These are phyloP conservation scores for Leptoxyphium fumago DNA, from an alignment of 2,329 filamentous ascomycete genomes.

Conservation along the genomic window DNA sequence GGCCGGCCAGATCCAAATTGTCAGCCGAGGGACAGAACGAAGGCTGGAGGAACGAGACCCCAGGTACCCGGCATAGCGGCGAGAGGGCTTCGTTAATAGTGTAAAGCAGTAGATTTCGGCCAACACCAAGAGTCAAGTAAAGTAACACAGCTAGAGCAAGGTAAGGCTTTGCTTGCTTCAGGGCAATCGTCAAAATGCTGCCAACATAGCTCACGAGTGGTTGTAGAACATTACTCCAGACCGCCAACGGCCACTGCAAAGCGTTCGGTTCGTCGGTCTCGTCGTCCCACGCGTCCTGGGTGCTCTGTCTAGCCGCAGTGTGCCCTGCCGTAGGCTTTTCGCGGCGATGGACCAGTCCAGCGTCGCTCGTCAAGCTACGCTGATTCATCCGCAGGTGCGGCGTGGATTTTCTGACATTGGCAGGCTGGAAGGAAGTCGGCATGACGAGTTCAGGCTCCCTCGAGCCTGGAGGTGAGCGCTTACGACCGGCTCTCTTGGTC, in stretches of 20 bases:
- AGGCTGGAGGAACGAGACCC: conserved; percentile 44
- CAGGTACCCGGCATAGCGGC: conserved; percentile 56
- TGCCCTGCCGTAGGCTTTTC: conserved; percentile 7
- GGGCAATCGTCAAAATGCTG: conserved; percentile 43
- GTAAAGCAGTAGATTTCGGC: conserved; percentile 46
- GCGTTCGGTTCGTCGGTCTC: conserved; percentile 12
- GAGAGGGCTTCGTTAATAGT: conserved; percentile 49
- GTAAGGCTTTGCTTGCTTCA: conserved; percentile 49
- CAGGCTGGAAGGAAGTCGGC: conserved; percentile 18
- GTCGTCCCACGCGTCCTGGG: conserved; percentile 8
- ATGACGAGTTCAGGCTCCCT: conserved; percentile 28
- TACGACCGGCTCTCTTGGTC: conserved; percentile 1
- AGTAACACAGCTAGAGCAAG: conserved; percentile 47
- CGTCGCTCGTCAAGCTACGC: conserved; percentile 17
- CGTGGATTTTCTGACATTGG: conserved; percentile 5
- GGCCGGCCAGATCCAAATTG: conserved; percentile 13
- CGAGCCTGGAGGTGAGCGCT: conserved; percentile 10
- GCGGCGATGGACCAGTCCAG: conserved; percentile 9
- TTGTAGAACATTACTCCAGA: conserved; percentile 20
- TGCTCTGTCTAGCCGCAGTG: conserved; percentile 1
- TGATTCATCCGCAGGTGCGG: conserved; percentile 17
- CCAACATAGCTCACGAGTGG: conserved; percentile 34
- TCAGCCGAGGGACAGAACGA: conserved; percentile 41
- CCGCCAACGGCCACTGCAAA: conserved; percentile 5
- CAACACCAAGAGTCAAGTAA: conserved; percentile 44